Evolutionary conservation across 331 rosid species (phyloP), one percentile per base, ranked within the genome.

Genomic region (Quercus lobata): DNA sequence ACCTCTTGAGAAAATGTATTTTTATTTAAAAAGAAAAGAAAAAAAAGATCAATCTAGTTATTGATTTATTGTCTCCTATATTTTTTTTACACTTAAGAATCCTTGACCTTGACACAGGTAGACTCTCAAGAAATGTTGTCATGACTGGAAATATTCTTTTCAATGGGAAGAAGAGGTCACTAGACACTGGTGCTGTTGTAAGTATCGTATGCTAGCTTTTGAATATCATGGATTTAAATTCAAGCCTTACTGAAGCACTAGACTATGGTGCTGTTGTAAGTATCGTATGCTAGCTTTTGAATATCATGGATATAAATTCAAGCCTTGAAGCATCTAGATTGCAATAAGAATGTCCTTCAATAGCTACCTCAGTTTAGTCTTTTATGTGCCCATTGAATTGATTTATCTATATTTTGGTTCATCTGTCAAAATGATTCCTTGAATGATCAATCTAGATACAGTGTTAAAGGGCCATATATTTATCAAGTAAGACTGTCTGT

Each of bases 61-160:
- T 49, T 49, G 55, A 49, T 18, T 29, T 65, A 30, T 30, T 65
- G 9, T 6, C 49, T 16, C 6, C 21, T 34, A n/a, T n/a, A 35
- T 14, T 27, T 27, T 29, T 27, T 68, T 68, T 4, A 24, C 0
- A 49, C 11, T 1, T 9, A 29, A 63, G 24, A 81, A 69, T 78
- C 76, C 5, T 81, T 21, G 65, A 85, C 66, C 54, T 57, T 75
- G 76, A 52, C 61, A 60, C 93, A 95, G 98, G 97, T 73, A 90
- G 97, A 79, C 94, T 95, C 80, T 88, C 97, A 76, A 86, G 87
- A 86, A 89, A 91, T 72, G 92, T 88, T 72, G 90, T 92, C 70
- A 88, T 92, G 95, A 91, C 97, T 19, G 99, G 99, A 88, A 89
- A 90, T 78, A 86, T 93, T 80, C 87, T 88, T 89, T 89, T 95